These are phyloP conservation scores for Brachypodium distachyon DNA, from an alignment of 202 grass and related monocot genomes.

Conservation along the genomic window DNA sequence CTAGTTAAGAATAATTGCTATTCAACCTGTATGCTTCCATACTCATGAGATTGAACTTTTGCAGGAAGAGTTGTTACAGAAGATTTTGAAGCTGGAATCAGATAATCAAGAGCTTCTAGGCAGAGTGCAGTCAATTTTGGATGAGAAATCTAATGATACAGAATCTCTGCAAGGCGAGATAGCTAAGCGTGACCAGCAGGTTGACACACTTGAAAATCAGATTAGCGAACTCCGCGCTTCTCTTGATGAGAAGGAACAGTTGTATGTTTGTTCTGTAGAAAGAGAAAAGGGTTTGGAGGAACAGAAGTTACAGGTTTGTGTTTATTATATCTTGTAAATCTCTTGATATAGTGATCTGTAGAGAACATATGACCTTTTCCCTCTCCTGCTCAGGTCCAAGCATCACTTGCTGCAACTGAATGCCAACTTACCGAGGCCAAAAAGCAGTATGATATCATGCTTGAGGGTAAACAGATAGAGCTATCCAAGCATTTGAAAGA, in stretches of 20 bases:
- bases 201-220: conserved; percentile 62
- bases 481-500: conserved; percentile 92
- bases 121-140: conserved; percentile 40
- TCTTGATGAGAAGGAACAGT: conserved; percentile 80
- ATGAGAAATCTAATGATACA: conserved; percentile 58
- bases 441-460: conserved; percentile 83
- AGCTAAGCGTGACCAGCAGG: conserved; percentile 54
- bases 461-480: conserved; percentile 90
- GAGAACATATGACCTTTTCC: conserved; percentile 19
- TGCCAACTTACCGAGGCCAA: conserved; percentile 70
- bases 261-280: conserved; percentile 48
- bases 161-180: conserved; percentile 73
- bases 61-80: conserved; percentile 70
- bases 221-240: conserved; percentile 37
- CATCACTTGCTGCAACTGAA: conserved; percentile 54
- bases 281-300: conserved; percentile 73
- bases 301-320: conserved; percentile 67
- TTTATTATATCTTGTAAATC: not conserved
- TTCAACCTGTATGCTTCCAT: conserved; percentile 16
- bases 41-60: conserved; percentile 26
- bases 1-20: not conserved
- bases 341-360: conserved; percentile 11
- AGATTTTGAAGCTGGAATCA: conserved; percentile 61
- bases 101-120: conserved; percentile 61
- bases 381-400: conserved; percentile 51